A percentile compares a stretch with the other conserved stretches of the same genome.
Conservation (phyloP, 352 stramenopile species). For the Globisporangium recalcitrans region DNA sequence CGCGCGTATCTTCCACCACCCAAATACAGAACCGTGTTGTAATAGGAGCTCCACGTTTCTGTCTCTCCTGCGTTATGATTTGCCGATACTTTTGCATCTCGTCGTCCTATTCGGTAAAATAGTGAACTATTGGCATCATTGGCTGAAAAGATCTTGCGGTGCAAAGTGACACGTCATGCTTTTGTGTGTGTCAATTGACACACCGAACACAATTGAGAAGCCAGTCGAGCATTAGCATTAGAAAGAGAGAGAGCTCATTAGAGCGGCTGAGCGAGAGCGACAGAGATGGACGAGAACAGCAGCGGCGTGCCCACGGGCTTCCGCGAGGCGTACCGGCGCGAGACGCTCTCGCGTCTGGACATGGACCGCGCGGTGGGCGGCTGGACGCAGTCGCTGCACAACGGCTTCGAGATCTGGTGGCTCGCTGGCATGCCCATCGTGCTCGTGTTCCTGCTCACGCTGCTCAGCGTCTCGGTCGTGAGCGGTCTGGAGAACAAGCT, state of each 20-base stretch:
- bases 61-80: background rate
- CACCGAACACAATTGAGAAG: constrained; percentile 5
- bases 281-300: constrained; percentile 64
- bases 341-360: constrained; percentile 52
- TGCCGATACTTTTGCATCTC: background rate
- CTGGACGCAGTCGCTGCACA: constrained; percentile 59
- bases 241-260: background rate
- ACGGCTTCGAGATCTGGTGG: constrained; percentile 86
- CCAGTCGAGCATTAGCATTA: background rate
- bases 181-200: constrained; percentile 3
- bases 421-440: constrained; percentile 73
- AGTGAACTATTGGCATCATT: background rate
- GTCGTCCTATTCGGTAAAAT: background rate
- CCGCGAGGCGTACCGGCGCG: constrained; percentile 44
- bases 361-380: constrained; percentile 19
- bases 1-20: background rate
- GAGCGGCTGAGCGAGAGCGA: background rate
- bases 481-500: constrained; percentile 44
- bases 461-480: constrained; percentile 72
- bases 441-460: constrained; percentile 64
- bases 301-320: constrained; percentile 33
- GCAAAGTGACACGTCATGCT: constrained; percentile 24
- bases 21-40: background rate
- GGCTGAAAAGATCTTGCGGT: background rate
- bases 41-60: background rate